Conservation (phyloP, 164 flowering plant genomes). For the Protea cynaroides region DNA sequence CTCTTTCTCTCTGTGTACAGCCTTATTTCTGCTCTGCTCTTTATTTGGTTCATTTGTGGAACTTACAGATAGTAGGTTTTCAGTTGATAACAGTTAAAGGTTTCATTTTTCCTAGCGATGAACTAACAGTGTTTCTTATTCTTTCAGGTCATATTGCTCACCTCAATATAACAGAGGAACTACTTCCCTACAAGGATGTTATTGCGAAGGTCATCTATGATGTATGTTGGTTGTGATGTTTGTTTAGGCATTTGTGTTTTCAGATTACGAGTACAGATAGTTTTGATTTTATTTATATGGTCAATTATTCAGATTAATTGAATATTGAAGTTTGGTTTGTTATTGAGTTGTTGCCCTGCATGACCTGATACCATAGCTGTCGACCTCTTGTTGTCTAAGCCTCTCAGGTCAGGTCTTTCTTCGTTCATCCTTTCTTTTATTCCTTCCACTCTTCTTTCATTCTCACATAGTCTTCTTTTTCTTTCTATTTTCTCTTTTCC, state of each 20-base stretch:
- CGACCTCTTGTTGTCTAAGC: no score
- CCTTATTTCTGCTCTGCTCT: not conserved
- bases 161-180: constrained; percentile 76
- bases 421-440: no score
- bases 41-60: not conserved
- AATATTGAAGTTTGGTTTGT: no score
- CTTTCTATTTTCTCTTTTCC: no score
- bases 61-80: not conserved
- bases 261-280: no score
- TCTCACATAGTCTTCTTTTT: no score
- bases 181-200: constrained; percentile 83
- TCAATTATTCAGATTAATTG: no score
- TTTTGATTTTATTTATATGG: no score
- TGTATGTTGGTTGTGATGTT: constrained; percentile 41
- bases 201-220: constrained; percentile 95
- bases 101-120: not conserved
- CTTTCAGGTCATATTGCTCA: constrained; percentile 97
- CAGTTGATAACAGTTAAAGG: not conserved
- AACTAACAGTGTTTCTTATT: constrained; percentile 6
- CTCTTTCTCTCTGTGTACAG: not conserved
- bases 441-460: no score
- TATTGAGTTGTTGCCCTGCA: no score
- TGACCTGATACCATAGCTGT: no score
- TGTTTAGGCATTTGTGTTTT: constrained; percentile 4
- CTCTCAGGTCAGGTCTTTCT: no score